These are phyloP conservation scores for Paecilomyces fulvus DNA, from an alignment of 2,329 filamentous ascomycete genomes.

Conservation along the genomic window DNA sequence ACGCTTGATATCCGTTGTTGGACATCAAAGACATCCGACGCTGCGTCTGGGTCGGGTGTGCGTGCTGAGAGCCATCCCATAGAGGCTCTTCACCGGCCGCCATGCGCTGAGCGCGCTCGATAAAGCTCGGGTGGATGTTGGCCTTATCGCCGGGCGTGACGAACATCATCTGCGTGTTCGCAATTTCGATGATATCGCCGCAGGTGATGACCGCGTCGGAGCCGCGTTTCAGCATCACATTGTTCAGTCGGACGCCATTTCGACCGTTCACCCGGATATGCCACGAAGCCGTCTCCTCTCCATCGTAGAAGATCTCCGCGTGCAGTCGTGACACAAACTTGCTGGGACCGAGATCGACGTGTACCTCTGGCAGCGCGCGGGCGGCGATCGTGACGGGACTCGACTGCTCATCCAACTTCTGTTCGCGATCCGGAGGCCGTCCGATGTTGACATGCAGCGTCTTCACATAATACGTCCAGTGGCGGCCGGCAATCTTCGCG, in stretches of 20 bases:
- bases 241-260: constrained; percentile 83
- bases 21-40: constrained; percentile 12
- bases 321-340: constrained; percentile 74
- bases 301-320: constrained; percentile 66
- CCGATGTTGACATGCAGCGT: constrained; percentile 42
- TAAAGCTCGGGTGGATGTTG: constrained; percentile 59
- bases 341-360: constrained; percentile 81
- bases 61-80: constrained; percentile 31
- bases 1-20: constrained; percentile 4
- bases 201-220: constrained; percentile 61
- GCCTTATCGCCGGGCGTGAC: constrained; percentile 74
- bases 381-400: constrained; percentile 39
- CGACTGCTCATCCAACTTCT: constrained; percentile 34
- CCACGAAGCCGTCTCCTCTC: constrained; percentile 59
- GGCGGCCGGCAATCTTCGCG: constrained; percentile 42
- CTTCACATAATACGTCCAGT: constrained; percentile 46
- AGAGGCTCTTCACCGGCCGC: constrained; percentile 32
- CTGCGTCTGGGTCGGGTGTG: constrained; percentile 21
- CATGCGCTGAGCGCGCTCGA: constrained; percentile 54
- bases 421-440: constrained; percentile 40
- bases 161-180: constrained; percentile 96
- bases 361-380: constrained; percentile 46
- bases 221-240: constrained; percentile 59
- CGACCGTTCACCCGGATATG: constrained; percentile 79
- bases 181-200: constrained; percentile 85